Base-by-base conservation (phyloP, 1,284 basidiomycete species). In the Clitocybe nebularis region DNA sequence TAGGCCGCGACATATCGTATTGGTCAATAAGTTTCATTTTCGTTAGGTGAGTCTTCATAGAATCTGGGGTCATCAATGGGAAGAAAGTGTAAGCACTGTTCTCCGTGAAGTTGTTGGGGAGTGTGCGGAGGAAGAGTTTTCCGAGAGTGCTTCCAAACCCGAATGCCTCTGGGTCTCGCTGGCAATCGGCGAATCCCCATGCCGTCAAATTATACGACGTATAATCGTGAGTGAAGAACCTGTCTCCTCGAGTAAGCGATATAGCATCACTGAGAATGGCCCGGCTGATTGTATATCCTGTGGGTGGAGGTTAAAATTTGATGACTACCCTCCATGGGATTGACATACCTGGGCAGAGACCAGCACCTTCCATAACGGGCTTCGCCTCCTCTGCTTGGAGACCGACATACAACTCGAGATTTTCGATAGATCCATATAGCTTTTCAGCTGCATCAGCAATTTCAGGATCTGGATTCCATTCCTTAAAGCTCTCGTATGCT, bases 241-340 rank as follows among this genome's bases (percentile, higher is more conserved):
- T 75, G 55, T 93, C 89, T 20, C 88, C 81, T 44, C 90, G 83
- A 34, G 85, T 89, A 38, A 93, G 76, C 3, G 87, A 82, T 43
- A 89, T 86, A n/a, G 89, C 90, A 57, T 93, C 91, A 51, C 82
- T 80, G 26, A 94, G 77, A 54, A 94, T 94, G 10, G 89, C 91
- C 28, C 91, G 79, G 53, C 84, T 85, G 56, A 90, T 81, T 5
- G 92, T 93, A 63, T 88, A 92, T 7, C 83, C 84, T 81, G 34
- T 3, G 14, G 29, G 20, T 32, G 25, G 35, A 44, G 16, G 48
- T 37, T 16, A 30, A 26, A 39, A 26, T 41, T 6, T 37, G 29
- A 17, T 1, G 22, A 24, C 10, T 7, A 22, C 4, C 11, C 6
- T 23, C 29, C 16, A 17, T 28, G 10, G 23, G 11, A 36, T 17